Conservation (phyloP, 2,329 filamentous ascomycete genomes). For the Penicillium sp. region DNA sequence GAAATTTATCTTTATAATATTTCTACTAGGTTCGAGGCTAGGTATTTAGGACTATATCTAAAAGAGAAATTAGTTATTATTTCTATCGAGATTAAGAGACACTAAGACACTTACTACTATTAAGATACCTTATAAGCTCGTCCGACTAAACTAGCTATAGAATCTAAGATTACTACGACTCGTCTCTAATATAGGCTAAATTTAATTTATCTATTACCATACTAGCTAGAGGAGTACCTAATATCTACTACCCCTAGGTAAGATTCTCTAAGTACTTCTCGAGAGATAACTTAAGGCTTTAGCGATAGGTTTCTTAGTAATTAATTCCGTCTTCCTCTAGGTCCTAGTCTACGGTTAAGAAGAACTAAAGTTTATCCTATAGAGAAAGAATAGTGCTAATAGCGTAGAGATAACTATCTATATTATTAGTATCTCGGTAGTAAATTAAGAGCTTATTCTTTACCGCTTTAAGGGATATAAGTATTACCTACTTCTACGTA, state of each 20-base stretch:
- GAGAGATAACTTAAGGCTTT: background rate
- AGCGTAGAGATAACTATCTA: background rate
- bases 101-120: background rate
- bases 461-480: too few species aligned
- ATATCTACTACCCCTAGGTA: background rate
- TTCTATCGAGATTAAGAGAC: background rate
- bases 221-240: background rate
- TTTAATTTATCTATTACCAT: background rate
- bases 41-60: background rate
- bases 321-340: background rate
- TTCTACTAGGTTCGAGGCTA: conserved; percentile 3
- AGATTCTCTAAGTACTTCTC: background rate
- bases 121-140: background rate
- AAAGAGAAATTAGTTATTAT: background rate
- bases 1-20: conserved; percentile 7
- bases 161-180: background rate
- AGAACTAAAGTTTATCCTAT: background rate
- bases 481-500: too few species aligned
- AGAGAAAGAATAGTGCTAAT: background rate
- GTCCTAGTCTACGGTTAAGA: background rate
- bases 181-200: background rate
- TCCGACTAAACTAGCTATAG: background rate
- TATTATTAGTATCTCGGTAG: too few species aligned
- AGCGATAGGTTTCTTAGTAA: background rate
- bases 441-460: too few species aligned